Evolutionary conservation across 2,329 filamentous ascomycete species (phyloP), one percentile per base, ranked within the genome.

Genomic region (Fusarium sp.): DNA sequence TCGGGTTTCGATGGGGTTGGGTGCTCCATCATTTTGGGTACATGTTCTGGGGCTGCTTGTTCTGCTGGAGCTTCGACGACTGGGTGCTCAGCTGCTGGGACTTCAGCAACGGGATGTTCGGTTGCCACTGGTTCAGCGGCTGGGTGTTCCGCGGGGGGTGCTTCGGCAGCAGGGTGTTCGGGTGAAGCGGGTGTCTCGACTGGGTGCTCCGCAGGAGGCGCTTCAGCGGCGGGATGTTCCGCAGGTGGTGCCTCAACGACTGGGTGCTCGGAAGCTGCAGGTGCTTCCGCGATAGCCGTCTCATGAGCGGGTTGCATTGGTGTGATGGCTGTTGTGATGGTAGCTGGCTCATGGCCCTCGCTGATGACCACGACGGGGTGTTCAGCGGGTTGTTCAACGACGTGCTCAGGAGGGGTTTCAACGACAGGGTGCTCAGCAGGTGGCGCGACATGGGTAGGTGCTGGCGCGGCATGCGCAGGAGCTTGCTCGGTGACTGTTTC

Each of bases 401-500:
- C 56, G 13, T 61, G 57, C 10, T 62, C 40, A 7, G 59, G 29
- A 1, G 59, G 45, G 13, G 54, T 9, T 0, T 42, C 51, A 11
- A 27, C 52, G 14, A 54, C 56, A 2, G 48, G 45, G 3, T 49
- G 53, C 7, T 57, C 41, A 6, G 37, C 40, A 11, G 59, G 63
- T 7, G 34, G 22, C 1, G 40, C 58, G 9, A 57, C 60, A 1
- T 49, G 25, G 0, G 61, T 30, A 3, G 63, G 41, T 3, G 22
- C 40, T 2, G 62, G 46, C 13, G 56, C 27, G 1, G 29, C 32
- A 4, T 67, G 64, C 2, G 25, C 58, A 18, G 58, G 34, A 4
- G 58, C 44, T 30, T 55, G 22, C 9, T 54, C 66, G 0, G 61
- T 57, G 0, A 70, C 52, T 1, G 67, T 66, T 4, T 69, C 51